A percentile compares a stretch with the other conserved stretches of the same genome.
These are phyloP conservation scores for Rubroshorea leprosula DNA, from an alignment of 345 rosid species.

Conservation along the genomic window DNA sequence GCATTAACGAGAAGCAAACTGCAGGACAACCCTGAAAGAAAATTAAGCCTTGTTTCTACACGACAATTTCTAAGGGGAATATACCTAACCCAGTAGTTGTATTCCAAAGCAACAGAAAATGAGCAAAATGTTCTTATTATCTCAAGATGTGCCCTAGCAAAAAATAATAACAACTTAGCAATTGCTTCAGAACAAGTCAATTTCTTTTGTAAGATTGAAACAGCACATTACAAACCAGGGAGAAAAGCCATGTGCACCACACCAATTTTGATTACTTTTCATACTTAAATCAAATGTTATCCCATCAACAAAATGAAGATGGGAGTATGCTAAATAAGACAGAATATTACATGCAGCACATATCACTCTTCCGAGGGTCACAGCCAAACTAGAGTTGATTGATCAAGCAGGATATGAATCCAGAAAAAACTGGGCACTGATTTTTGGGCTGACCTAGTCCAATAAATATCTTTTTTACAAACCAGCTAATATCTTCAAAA, in stretches of 20 bases:
- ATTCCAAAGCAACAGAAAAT: no score
- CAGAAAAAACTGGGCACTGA: no score
- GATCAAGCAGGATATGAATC: no score
- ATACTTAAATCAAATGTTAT: no score
- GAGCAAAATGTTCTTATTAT: not conserved
- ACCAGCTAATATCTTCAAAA: no score
- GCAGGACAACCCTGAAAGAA: no score
- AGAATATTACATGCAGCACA: not conserved
- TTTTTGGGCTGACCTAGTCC: no score
- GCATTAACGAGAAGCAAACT: no score
- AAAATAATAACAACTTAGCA: not conserved
- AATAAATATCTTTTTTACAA: no score
- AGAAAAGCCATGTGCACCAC: no score
- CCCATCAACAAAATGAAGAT: not conserved
- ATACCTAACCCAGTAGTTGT: not conserved
- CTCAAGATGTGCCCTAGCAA: not conserved
- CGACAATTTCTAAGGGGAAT: not conserved
- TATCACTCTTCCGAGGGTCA: not conserved
- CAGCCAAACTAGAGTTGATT: no score
- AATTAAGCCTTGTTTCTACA: not conserved
- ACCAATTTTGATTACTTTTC: no score
- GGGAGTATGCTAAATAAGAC: not conserved
- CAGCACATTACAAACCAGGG: not conserved
- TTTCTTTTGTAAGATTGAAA: not conserved
- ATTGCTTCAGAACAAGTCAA: not conserved